Conservation (phyloP, 2,329 filamentous ascomycete genomes). For the Ophiobolus disseminans region DNA sequence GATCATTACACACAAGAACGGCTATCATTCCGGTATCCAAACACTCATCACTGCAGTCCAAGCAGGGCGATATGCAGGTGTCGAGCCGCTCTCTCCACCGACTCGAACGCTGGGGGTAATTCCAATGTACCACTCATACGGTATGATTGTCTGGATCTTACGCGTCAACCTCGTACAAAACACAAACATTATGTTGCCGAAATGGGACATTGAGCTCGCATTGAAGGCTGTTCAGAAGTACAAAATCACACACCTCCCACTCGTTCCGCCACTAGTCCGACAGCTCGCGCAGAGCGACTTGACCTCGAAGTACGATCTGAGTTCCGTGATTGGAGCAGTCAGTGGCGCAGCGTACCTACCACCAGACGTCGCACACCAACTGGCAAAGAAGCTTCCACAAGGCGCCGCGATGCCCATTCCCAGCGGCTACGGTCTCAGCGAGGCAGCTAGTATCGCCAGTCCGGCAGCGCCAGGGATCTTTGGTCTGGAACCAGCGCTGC, state of each 20-base stretch:
- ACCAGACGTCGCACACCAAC: slow-evolving; percentile 35
- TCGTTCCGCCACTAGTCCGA: slow-evolving; percentile 38
- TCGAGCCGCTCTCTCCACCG: slow-evolving; percentile 29
- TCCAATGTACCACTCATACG: slow-evolving; percentile 43
- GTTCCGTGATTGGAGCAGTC: slow-evolving; percentile 27
- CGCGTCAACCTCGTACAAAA: slow-evolving; percentile 32
- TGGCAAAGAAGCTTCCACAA: slow-evolving; percentile 37
- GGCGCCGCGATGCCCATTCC: slow-evolving; percentile 31
- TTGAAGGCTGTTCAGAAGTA: slow-evolving; percentile 37
- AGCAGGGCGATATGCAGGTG: slow-evolving; percentile 24
- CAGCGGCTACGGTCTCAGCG: slow-evolving; percentile 37
- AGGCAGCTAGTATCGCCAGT: slow-evolving; percentile 37
- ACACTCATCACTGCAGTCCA: slow-evolving; percentile 32
- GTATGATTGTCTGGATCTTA: slow-evolving; percentile 42
- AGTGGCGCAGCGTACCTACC: slow-evolving; percentile 40
- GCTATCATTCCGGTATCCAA: slow-evolving; percentile 35
- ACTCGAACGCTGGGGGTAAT: slow-evolving; percentile 29
- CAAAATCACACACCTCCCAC: slow-evolving; percentile 31
- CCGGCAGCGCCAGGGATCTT: slow-evolving; percentile 35
- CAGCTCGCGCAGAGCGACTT: slow-evolving; percentile 36
- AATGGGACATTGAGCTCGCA: slow-evolving; percentile 37
- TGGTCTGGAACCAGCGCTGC: slow-evolving; percentile 27
- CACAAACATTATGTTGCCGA: slow-evolving; percentile 35
- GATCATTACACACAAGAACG: slow-evolving; percentile 43
- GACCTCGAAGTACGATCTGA: slow-evolving; percentile 38